These are phyloP conservation scores for Microbotryum scabiosae DNA, from an alignment of 1,284 basidiomycete species.

Conservation along the genomic window DNA sequence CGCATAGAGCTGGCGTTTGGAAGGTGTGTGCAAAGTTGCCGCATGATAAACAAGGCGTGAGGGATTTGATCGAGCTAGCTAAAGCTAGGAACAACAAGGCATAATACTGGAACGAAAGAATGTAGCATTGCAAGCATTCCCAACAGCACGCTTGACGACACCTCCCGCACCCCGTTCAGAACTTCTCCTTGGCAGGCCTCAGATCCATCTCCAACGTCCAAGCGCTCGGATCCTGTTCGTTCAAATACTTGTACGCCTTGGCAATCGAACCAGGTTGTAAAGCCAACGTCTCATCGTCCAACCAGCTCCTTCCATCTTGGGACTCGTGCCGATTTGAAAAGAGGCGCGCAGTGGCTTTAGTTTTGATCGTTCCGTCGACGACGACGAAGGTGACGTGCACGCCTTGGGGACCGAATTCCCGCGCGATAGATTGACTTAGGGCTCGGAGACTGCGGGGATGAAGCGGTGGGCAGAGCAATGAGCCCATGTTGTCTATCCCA, in stretches of 20 bases:
- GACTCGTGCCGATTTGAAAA: constrained; percentile 1
- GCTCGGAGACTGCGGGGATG: neutral
- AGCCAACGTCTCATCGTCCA: constrained; percentile 45
- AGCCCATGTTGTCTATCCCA: too few relatives aligned
- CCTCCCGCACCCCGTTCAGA: neutral
- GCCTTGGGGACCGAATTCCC: constrained; percentile 69
- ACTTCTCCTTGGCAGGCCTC: constrained; percentile 36
- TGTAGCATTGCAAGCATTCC: too few relatives aligned
- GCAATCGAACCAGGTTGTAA: constrained; percentile 60
- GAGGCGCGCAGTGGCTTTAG: constrained; percentile 41
- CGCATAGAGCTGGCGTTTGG: neutral
- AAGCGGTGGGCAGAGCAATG: neutral
- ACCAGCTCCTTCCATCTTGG: constrained; percentile 37
- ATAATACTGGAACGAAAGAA: too few relatives aligned
- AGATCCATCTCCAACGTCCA: constrained; percentile 65
- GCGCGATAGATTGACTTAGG: constrained; percentile 55
- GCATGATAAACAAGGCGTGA: neutral
- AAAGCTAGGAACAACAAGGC: too few relatives aligned
- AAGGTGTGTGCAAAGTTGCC: neutral
- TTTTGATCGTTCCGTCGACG: constrained; percentile 50
- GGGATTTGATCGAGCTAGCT: neutral
- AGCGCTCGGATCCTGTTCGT: constrained; percentile 52
- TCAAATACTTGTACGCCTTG: constrained; percentile 41
- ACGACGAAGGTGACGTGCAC: constrained; percentile 51
- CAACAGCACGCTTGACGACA: too few relatives aligned